Percentiles rank a stretch among this genome's conserved stretches.
Conservation (phyloP, 2,329 filamentous ascomycete genomes). For the Camptophora hylomeconis region DNA sequence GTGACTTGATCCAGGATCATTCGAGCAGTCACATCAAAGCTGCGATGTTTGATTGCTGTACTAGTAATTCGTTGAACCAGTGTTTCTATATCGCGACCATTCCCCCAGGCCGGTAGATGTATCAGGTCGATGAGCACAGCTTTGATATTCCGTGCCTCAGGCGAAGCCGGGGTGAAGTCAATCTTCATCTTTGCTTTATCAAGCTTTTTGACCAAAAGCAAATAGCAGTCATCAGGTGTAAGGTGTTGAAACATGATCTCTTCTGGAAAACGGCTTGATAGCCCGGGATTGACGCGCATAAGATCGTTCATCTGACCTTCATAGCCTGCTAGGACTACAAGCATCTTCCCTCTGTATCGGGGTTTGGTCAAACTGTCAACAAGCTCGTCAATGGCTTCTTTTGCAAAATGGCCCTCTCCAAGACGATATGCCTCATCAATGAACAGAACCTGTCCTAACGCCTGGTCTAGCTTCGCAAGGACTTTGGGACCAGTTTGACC, state of each 20-base stretch:
- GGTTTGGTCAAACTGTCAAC: constrained; percentile 11
- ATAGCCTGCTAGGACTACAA: constrained; percentile 12
- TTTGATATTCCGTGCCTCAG: too few relatives aligned
- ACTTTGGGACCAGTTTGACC: constrained; percentile 57
- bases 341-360: constrained; percentile 7
- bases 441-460: constrained; percentile 57
- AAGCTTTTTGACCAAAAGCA: constrained; percentile 25
- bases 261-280: constrained; percentile 8
- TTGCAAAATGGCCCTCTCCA: constrained; percentile 46
- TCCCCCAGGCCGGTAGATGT: constrained; percentile 5
- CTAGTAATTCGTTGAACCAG: constrained; percentile 3
- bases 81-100: constrained; percentile 10
- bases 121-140: constrained; percentile 4
- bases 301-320: constrained; percentile 8
- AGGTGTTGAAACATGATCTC: constrained; percentile 23
- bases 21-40: too few relatives aligned
- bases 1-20: too few relatives aligned
- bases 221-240: constrained; percentile 29
- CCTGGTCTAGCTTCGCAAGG: constrained; percentile 38
- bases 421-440: constrained; percentile 73
- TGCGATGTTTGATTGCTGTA: constrained; percentile 1
- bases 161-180: background rate
- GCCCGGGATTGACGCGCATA: constrained; percentile 6
- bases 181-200: constrained; percentile 4
- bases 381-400: constrained; percentile 26